phyloP scores from a whole-genome alignment of 129 eudicot species.

The Arctium lappa region DNA sequence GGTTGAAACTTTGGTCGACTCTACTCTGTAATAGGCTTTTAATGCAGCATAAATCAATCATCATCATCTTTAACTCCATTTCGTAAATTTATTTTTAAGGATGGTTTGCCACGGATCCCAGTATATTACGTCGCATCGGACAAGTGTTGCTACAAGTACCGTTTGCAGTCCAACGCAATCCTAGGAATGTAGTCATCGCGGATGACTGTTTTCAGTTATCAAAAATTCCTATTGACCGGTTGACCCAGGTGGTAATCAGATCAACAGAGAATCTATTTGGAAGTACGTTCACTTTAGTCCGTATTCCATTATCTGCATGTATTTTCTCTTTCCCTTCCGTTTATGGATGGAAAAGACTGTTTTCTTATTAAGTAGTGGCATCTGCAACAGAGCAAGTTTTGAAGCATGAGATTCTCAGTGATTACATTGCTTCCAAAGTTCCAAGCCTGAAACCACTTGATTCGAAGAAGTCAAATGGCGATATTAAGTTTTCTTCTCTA shows the following conservation, averaged over 20 bases:
- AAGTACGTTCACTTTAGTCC: constrained; percentile 48
- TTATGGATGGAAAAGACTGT: constrained; percentile 9
- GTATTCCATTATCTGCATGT: constrained; percentile 1
- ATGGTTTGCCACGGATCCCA: constrained; percentile 88
- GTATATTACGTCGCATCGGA: constrained; percentile 71
- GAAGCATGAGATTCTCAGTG: constrained; percentile 69
- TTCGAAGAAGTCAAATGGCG: constrained; percentile 58
- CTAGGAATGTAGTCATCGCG: constrained; percentile 69
- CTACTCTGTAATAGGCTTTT: too few species aligned
- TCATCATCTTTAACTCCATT: neutral
- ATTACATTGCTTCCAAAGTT: constrained; percentile 64
- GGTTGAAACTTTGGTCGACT: too few species aligned
- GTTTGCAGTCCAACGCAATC: constrained; percentile 68
- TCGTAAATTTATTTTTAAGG: constrained; percentile 37
- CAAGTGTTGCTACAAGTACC: constrained; percentile 84
- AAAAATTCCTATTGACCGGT: constrained; percentile 47
- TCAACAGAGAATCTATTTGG: constrained; percentile 80
- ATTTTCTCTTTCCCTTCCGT: neutral
- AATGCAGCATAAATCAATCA: constrained; percentile 5
- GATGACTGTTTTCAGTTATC: constrained; percentile 76
- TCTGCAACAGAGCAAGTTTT: constrained; percentile 74
- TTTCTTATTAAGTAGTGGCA: constrained; percentile 14
- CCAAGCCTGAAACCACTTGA: constrained; percentile 57
- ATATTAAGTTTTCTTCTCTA: constrained; percentile 52
- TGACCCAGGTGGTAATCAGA: constrained; percentile 58